Conservation (phyloP, 768 basidiomycete species). For the Leucogyrophana mollusca region DNA sequence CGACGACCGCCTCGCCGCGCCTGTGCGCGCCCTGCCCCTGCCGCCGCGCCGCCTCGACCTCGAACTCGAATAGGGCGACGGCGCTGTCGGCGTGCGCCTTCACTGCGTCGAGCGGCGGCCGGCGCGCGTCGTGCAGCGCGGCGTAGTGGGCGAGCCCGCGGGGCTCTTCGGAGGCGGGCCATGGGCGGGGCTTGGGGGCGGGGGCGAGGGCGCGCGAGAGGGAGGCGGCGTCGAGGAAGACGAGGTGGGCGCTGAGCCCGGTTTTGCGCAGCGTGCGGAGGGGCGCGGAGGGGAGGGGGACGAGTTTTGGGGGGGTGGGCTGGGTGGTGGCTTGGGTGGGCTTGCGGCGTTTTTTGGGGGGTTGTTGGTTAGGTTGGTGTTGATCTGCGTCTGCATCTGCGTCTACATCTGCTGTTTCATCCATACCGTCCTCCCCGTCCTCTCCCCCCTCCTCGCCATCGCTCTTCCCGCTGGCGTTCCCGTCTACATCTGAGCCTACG, state of each 20-base stretch:
- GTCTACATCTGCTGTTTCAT: slow-evolving; percentile 8
- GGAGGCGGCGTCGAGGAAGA: slow-evolving; percentile 71
- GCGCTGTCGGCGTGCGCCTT: slow-evolving; percentile 79
- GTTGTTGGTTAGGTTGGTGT: slow-evolving; percentile 10
- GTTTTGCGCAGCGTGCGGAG: slow-evolving; percentile 60
- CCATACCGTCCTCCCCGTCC: slow-evolving; percentile 4
- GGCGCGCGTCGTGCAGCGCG: slow-evolving; percentile 58
- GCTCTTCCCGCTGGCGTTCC: slow-evolving; percentile 17
- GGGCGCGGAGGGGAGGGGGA: slow-evolving; percentile 54
- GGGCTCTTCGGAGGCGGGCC: slow-evolving; percentile 64
- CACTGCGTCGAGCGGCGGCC: slow-evolving; percentile 73
- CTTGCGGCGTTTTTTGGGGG: slow-evolving; percentile 32
- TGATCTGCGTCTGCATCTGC: neutral
- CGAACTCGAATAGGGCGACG: slow-evolving; percentile 74
- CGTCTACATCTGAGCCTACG: slow-evolving; percentile 26
- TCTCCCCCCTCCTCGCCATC: slow-evolving; percentile 30
- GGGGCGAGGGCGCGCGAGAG: slow-evolving; percentile 62
- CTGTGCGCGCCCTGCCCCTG: slow-evolving; percentile 65
- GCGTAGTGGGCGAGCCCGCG: slow-evolving; percentile 73
- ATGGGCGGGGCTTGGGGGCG: slow-evolving; percentile 53
- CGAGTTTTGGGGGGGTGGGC: slow-evolving; percentile 45
- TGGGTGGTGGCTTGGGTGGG: slow-evolving; percentile 16
- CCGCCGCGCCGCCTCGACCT: slow-evolving; percentile 50
- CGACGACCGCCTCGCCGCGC: slow-evolving; percentile 87
- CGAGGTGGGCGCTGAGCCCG: slow-evolving; percentile 68